phyloP scores from a whole-genome alignment of 495 filamentous ascomycete species.

The Penicillium psychrofluorescens region DNA sequence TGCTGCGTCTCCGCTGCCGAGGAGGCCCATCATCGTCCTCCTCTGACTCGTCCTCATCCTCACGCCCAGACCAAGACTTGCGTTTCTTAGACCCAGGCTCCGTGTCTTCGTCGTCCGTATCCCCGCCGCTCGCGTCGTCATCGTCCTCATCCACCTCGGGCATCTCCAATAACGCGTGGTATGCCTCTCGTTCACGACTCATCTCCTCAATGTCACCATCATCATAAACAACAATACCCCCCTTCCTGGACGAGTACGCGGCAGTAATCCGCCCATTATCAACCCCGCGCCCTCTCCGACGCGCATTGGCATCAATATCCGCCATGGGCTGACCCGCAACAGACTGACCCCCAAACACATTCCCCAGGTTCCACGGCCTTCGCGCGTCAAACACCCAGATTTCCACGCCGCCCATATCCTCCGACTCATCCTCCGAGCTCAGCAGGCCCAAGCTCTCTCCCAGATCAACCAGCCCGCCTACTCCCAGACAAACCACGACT shows the following conservation, averaged over 20 bases:
- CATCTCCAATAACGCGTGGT: slow-evolving; percentile 77
- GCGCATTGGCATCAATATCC: slow-evolving; percentile 42
- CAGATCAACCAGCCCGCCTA: slow-evolving; percentile 85
- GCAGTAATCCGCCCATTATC: slow-evolving; percentile 60
- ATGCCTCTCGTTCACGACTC: slow-evolving; percentile 65
- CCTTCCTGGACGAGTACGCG: slow-evolving; percentile 66
- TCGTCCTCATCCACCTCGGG: slow-evolving; percentile 75
- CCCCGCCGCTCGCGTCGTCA: slow-evolving; percentile 33
- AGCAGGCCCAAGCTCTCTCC: slow-evolving; percentile 63
- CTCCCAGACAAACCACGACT: slow-evolving; percentile 84
- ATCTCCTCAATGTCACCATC: slow-evolving; percentile 96
- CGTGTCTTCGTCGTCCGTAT: slow-evolving; percentile 33
- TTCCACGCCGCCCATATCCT: slow-evolving; percentile 68
- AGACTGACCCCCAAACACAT: slow-evolving; percentile 75
- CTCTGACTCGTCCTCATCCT: slow-evolving; percentile 63
- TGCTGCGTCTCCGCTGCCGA: slow-evolving; percentile 71
- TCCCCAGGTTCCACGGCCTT: slow-evolving; percentile 89
- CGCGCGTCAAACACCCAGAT: slow-evolving; percentile 91
- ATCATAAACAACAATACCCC: slow-evolving; percentile 87
- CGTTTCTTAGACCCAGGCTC: slow-evolving; percentile 53
- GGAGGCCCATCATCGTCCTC: slow-evolving; percentile 60
- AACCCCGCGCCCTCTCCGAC: slow-evolving; percentile 42
- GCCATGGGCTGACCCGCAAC: slow-evolving; percentile 36
- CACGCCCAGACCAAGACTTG: slow-evolving; percentile 74
- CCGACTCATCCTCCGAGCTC: slow-evolving; percentile 43